phyloP scores from a whole-genome alignment of 2,329 filamentous ascomycete genomes.

The Dendrostoma leiphaemia region DNA sequence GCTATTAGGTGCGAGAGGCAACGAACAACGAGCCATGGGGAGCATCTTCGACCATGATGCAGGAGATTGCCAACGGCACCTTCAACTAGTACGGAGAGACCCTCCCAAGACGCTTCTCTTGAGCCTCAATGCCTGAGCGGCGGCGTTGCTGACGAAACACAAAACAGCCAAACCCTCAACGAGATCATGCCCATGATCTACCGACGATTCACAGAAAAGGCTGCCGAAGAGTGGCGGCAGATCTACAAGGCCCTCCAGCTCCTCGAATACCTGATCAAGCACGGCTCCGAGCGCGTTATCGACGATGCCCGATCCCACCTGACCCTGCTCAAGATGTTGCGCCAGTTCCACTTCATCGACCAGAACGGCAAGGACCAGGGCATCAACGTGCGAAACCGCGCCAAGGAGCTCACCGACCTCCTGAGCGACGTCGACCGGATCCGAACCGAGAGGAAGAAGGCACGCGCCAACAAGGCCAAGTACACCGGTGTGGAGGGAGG shows the following conservation, averaged over 20 bases:
- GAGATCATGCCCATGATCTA: slow-evolving; percentile 99
- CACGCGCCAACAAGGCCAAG: slow-evolving; percentile 85
- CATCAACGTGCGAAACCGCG: slow-evolving; percentile 93
- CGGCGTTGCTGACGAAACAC: slow-evolving; percentile 12
- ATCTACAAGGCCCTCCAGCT: slow-evolving; percentile 98
- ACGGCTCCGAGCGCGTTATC: slow-evolving; percentile 94
- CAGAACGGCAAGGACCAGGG: slow-evolving; percentile 97
- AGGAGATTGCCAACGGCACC: slow-evolving; percentile 96
- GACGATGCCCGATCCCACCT: slow-evolving; percentile 96
- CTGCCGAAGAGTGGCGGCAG: slow-evolving; percentile 97
- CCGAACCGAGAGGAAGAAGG: slow-evolving; percentile 81
- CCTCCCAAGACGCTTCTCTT: not conserved
- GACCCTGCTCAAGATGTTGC: slow-evolving; percentile 94
- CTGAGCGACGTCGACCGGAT: slow-evolving; percentile 89
- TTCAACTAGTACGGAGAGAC: slow-evolving; percentile 82
- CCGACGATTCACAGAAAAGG: slow-evolving; percentile 97
- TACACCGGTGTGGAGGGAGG: slow-evolving; percentile 94
- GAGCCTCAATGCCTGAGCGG: too few relatives aligned
- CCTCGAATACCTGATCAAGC: slow-evolving; percentile 93
- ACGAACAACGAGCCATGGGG: slow-evolving; percentile 99
- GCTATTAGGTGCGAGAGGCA: slow-evolving; percentile 79
- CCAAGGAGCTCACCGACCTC: slow-evolving; percentile 94
- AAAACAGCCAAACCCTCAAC: slow-evolving; percentile 83
- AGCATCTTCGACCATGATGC: slow-evolving; percentile 79
- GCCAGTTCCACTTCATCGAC: slow-evolving; percentile 97